Evolutionary conservation across 2,329 filamentous ascomycete species (phyloP).

Genomic region (Cordyceps pruinosa): DNA sequence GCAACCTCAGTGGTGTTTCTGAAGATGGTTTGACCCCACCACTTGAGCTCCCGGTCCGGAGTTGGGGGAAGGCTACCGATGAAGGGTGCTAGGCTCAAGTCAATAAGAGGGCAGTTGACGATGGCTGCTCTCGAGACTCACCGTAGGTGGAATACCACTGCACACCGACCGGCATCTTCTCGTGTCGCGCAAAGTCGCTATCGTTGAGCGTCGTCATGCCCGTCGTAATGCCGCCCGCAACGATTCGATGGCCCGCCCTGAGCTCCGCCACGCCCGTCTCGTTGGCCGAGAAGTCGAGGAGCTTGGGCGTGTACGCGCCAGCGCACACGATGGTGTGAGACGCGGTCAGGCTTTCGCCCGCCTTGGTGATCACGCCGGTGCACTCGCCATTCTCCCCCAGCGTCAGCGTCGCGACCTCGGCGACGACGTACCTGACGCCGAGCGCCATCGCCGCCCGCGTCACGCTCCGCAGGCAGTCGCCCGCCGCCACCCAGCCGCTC

Average conservation of each 20-base stretch:
- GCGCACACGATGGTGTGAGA: constrained; percentile 47
- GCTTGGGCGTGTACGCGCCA: constrained; percentile 50
- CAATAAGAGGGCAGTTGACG: constrained; percentile 16
- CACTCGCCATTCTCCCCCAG: constrained; percentile 40
- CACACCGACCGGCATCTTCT: constrained; percentile 43
- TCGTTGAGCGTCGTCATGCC: constrained; percentile 48
- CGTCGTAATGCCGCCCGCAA: constrained; percentile 53
- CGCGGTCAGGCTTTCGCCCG: constrained; percentile 39
- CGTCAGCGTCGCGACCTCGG: constrained; percentile 40
- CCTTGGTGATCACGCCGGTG: constrained; percentile 40
- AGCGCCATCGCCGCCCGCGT: constrained; percentile 45
- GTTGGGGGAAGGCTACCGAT: constrained; percentile 53
- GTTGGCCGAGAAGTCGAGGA: constrained; percentile 46
- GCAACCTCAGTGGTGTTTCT: constrained; percentile 46
- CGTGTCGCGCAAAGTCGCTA: constrained; percentile 36
- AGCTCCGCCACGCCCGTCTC: constrained; percentile 40
- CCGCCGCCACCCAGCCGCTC: constrained; percentile 59
- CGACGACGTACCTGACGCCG: constrained; percentile 53
- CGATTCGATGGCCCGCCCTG: constrained; percentile 45
- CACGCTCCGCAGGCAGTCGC: constrained; percentile 47
- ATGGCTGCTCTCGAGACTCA: constrained; percentile 11
- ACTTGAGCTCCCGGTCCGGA: constrained; percentile 44
- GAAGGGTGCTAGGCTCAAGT: constrained; percentile 40
- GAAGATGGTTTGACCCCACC: constrained; percentile 57
- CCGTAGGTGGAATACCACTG: constrained; percentile 33